These are phyloP conservation scores for Ophiostoma quercus DNA, from an alignment of 2,329 filamentous ascomycete genomes.

Conservation along the genomic window DNA sequence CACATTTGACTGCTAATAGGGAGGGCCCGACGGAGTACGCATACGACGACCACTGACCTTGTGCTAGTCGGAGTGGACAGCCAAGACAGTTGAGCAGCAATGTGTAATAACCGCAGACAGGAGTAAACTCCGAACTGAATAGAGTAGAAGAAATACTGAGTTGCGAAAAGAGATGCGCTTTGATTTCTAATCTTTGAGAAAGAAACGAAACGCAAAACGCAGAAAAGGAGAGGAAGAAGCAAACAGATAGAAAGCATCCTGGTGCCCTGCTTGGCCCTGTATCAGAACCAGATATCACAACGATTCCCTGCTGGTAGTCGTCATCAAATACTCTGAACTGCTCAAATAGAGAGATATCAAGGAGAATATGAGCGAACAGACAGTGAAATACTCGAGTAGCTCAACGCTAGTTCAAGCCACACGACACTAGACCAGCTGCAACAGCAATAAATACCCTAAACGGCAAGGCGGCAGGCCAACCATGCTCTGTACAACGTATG, in stretches of 20 bases:
- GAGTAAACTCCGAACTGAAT: neutral
- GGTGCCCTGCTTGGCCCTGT: neutral
- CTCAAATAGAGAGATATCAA: neutral
- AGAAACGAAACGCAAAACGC: neutral
- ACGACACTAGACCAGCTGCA: neutral
- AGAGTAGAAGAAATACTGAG: no score
- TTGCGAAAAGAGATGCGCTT: no score
- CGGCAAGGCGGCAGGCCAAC: neutral
- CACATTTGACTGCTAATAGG: neutral
- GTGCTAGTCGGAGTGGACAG: neutral
- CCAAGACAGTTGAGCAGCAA: neutral
- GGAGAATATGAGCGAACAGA: neutral
- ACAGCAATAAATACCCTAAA: neutral
- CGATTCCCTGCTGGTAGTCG: neutral
- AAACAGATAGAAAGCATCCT: no score
- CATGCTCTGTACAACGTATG: no score
- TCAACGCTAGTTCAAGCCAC: conserved; percentile 1
- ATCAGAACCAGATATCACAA: conserved; percentile 1
- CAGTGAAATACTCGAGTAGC: neutral
- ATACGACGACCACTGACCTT: neutral
- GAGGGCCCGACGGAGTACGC: neutral
- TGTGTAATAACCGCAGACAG: neutral
- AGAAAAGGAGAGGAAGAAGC: neutral
- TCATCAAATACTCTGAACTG: neutral
- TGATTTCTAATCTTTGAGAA: no score